These are phyloP conservation scores for Aspergillus aculeatus DNA, from an alignment of 2,329 filamentous ascomycete genomes.

Conservation along the genomic window DNA sequence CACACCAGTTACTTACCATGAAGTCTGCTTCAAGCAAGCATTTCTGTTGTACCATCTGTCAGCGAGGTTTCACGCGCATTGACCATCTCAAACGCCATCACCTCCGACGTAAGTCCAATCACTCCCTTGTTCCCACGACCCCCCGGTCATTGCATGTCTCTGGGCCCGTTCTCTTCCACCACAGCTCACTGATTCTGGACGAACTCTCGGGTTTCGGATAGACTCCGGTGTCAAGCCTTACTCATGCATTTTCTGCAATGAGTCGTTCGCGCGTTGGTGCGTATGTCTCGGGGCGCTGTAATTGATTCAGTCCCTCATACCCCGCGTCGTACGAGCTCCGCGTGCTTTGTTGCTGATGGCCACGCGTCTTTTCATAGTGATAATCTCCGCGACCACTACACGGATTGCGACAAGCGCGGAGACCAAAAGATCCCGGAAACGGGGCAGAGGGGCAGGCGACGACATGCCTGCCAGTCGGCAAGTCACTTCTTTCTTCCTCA, in stretches of 20 bases:
- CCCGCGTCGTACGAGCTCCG: neutral
- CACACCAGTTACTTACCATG: constrained; percentile 25
- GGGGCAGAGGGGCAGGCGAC: constrained; percentile 45
- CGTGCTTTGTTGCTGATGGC: neutral
- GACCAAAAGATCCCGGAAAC: constrained; percentile 46
- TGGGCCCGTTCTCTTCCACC: neutral
- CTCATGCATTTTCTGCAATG: constrained; percentile 47
- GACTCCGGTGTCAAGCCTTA: constrained; percentile 51
- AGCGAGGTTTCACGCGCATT: constrained; percentile 48
- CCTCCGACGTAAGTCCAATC: constrained; percentile 41
- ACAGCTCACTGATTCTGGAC: neutral
- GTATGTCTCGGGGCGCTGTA: constrained; percentile 12
- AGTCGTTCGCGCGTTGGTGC: constrained; percentile 48
- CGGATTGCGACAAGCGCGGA: constrained; percentile 43
- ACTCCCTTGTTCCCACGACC: constrained; percentile 8
- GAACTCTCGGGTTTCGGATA: constrained; percentile 18
- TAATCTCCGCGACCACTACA: constrained; percentile 48
- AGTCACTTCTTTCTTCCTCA: constrained; percentile 13
- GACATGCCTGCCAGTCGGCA: constrained; percentile 50
- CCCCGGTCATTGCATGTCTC: neutral
- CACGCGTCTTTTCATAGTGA: constrained; percentile 32
- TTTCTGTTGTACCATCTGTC: constrained; percentile 46
- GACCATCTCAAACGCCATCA: constrained; percentile 51
- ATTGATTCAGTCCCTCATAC: neutral
- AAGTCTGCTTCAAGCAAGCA: constrained; percentile 40